Percentiles rank a stretch among this genome's conserved stretches.
These are phyloP conservation scores for Gentiana straminea DNA, from an alignment of 257 asterid species.

Conservation along the genomic window DNA sequence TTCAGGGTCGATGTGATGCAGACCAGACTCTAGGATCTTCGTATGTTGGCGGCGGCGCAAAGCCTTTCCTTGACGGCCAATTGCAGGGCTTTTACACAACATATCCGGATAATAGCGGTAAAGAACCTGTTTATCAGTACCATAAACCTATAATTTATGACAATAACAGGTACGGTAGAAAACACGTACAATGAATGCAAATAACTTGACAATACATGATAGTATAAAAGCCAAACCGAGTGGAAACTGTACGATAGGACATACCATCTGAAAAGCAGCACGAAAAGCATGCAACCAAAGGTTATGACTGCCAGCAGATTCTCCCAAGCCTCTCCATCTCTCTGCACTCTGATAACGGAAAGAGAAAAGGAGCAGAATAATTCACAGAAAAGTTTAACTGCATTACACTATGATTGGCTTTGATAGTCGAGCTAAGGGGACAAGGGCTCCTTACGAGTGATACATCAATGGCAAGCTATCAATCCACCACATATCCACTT, in stretches of 20 bases:
- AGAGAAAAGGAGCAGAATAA: slow-evolving; percentile 8
- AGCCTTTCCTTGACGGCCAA: slow-evolving; percentile 97
- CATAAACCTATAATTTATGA: not conserved
- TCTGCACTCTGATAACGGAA: slow-evolving; percentile 63
- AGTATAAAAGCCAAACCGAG: not conserved
- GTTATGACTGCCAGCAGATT: slow-evolving; percentile 60
- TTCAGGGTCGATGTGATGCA: slow-evolving; percentile 12
- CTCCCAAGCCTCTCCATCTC: slow-evolving; percentile 67
- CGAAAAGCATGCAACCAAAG: slow-evolving; percentile 86
- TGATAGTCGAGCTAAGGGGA: too few relatives aligned
- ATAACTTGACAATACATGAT: not conserved
- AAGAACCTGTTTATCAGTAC: slow-evolving; percentile 40
- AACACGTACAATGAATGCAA: not conserved
- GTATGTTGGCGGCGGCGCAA: slow-evolving; percentile 73
- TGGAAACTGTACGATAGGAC: not conserved
- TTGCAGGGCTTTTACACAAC: slow-evolving; percentile 38
- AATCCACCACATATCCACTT: too few relatives aligned
- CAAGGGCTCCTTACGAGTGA: too few relatives aligned
- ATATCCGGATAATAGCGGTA: slow-evolving; percentile 50
- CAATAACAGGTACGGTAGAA: not conserved
- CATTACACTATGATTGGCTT: not conserved
- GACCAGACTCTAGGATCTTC: slow-evolving; percentile 46
- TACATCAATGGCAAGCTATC: too few relatives aligned
- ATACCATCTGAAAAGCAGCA: slow-evolving; percentile 91
- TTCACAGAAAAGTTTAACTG: not conserved